Conservation (phyloP, 768 basidiomycete species). For the Boletales sp. region DNA sequence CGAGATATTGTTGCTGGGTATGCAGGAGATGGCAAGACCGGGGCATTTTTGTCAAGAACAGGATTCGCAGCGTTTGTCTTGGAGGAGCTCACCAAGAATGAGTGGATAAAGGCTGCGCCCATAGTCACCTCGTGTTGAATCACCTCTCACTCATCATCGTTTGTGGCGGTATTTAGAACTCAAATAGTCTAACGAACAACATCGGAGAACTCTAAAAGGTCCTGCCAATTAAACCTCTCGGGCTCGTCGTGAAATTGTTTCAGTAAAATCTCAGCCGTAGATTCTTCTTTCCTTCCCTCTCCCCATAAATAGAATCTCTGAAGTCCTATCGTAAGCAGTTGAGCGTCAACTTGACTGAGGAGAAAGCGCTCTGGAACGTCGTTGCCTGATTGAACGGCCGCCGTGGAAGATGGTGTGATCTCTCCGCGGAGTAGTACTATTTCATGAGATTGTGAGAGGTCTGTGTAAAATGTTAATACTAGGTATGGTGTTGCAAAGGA, state of each 20-base stretch:
- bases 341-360: constrained; percentile 79
- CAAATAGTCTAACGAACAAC: constrained; percentile 9
- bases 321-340: constrained; percentile 71
- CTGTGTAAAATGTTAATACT: constrained; percentile 88
- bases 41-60: constrained; percentile 46
- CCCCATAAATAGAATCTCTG: constrained; percentile 86
- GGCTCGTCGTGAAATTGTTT: constrained; percentile 76
- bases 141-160: too few species aligned
- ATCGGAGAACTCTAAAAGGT: constrained; percentile 55
- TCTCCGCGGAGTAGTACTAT: constrained; percentile 88
- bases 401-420: constrained; percentile 63
- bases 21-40: constrained; percentile 58
- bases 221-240: constrained; percentile 77
- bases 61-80: constrained; percentile 62
- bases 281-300: constrained; percentile 17
- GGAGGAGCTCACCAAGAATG: constrained; percentile 50
- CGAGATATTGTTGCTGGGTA: constrained; percentile 57
- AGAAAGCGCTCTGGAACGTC: constrained; percentile 40
- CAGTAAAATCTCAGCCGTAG: constrained; percentile 43
- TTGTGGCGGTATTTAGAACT: too few species aligned
- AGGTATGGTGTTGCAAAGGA: constrained; percentile 90
- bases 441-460: constrained; percentile 75
- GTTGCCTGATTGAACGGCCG: constrained; percentile 33
- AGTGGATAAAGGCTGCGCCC: constrained; percentile 52
- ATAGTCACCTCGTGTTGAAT: constrained; percentile 20